phyloP scores from a whole-genome alignment of 768 basidiomycete genomes.

The Coprinopsis cinerea region DNA sequence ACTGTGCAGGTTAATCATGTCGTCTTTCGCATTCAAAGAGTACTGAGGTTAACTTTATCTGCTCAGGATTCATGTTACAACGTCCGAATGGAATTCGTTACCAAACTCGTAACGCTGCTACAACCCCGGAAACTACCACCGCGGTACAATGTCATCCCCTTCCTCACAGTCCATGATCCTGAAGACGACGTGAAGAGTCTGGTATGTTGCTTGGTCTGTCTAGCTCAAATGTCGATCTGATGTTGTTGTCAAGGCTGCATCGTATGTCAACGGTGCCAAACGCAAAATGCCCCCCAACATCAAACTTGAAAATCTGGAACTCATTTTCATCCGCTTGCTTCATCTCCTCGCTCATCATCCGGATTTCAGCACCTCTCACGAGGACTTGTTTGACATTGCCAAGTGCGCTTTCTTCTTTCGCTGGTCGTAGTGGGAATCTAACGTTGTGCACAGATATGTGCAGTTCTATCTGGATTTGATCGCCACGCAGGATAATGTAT shows the following conservation, averaged over 20 bases:
- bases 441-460: constrained; percentile 59
- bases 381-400: constrained; percentile 70
- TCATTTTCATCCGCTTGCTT: constrained; percentile 79
- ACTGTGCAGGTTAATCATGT: constrained; percentile 64
- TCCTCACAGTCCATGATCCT: constrained; percentile 88
- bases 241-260: constrained; percentile 37
- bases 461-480: constrained; percentile 82
- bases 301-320: constrained; percentile 66
- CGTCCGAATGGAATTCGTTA: constrained; percentile 74
- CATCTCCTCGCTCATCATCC: constrained; percentile 93
- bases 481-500: constrained; percentile 73
- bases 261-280: constrained; percentile 48
- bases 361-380: constrained; percentile 68
- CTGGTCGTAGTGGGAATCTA: not conserved
- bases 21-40: not conserved
- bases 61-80: constrained; percentile 81
- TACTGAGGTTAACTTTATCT: constrained; percentile 2
- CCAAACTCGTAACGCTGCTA: constrained; percentile 65
- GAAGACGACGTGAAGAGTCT: constrained; percentile 70
- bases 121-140: constrained; percentile 57
- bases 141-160: constrained; percentile 78
- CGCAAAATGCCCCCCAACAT: constrained; percentile 46
- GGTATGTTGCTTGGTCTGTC: constrained; percentile 30
- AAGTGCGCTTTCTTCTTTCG: constrained; percentile 46
- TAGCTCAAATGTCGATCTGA: constrained; percentile 6